Evolutionary conservation across 192 early-diverging fungal genomes (phyloP), one percentile per base, ranked within the genome.

Genomic region (Backusella westeae): DNA sequence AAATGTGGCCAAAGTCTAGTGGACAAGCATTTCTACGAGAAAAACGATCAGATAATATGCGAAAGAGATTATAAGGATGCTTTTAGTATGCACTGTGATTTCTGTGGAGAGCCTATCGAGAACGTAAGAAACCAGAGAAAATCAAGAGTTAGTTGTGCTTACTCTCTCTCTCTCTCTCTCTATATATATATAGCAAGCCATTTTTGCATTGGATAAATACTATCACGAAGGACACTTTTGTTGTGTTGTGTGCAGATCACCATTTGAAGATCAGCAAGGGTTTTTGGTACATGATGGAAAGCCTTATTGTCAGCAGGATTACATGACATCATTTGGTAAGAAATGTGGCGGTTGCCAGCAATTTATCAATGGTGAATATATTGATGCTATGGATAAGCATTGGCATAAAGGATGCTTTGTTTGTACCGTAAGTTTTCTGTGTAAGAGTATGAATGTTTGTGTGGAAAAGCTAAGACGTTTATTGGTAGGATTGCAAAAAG

Each of bases 331-430:
- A n/a, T 90, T 86, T 86, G 85, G 85, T 38, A 77, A 79, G 17
- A 87, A 87, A 71, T 90, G 89, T 71, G 74, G 80, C 44, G 86
- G 84, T 17, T 90, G 89, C 52, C 67, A 73, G 17, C 80, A 86
- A 53, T 82, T 80, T 21, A 87, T 90, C 34, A 80, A 77, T 17
- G 87, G 89, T 19, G 87, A 87, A 69, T 87, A 87, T 78, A 74
- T 84, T 19, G 85, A 76, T 72, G 89, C 89, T 4, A 69, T 90
- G 17, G 84, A 81, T 34, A 83, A 85, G 29, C 83, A 82, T 67
- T 90, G 89, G 89, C 89, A 90, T 67, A 83, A 83, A 32, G 75
- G 84, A 29, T 90, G 89, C 72, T 90, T 90, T 75, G 85, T 83
- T 23, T 90, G 89, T 77, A 74, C 75, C 53, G 89, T 70, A 70